These are phyloP conservation scores for Cubamyces sp. DNA, from an alignment of 768 basidiomycete genomes.

Conservation along the genomic window DNA sequence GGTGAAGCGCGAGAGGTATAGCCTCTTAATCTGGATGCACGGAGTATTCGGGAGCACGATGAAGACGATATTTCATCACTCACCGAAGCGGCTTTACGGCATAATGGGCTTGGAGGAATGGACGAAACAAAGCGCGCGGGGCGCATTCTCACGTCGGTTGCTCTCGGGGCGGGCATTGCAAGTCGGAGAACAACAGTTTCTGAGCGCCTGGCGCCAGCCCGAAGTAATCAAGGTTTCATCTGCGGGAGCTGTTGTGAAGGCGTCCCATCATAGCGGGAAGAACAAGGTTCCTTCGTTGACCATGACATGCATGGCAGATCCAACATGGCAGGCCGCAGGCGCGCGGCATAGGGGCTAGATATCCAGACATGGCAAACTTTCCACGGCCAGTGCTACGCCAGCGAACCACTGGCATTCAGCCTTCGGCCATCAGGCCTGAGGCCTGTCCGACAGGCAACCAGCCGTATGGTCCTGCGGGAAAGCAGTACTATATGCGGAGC, in stretches of 20 bases:
- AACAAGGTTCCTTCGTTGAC: slow-evolving; percentile 7
- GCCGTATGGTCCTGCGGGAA: too few relatives aligned
- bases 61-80: neutral
- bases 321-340: neutral
- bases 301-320: neutral
- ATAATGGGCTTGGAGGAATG: neutral
- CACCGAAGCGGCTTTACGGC: slow-evolving; percentile 1
- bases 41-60: neutral
- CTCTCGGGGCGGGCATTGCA: neutral
- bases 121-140: neutral
- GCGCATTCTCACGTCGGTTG: neutral
- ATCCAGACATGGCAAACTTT: neutral
- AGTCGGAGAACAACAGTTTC: neutral
- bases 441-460: too few relatives aligned
- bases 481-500: neutral
- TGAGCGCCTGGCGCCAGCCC: neutral
- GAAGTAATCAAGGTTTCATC: slow-evolving; percentile 9
- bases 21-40: neutral
- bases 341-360: neutral
- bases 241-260: slow-evolving; percentile 6
- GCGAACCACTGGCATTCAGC: too few relatives aligned
- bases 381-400: too few relatives aligned
- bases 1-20: too few relatives aligned
- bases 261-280: neutral
- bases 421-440: too few relatives aligned